A percentile compares a stretch with the other conserved stretches of the same genome.
These are phyloP conservation scores for Agapanthus africanus DNA, from an alignment of 106 monocot species.

Conservation along the genomic window DNA sequence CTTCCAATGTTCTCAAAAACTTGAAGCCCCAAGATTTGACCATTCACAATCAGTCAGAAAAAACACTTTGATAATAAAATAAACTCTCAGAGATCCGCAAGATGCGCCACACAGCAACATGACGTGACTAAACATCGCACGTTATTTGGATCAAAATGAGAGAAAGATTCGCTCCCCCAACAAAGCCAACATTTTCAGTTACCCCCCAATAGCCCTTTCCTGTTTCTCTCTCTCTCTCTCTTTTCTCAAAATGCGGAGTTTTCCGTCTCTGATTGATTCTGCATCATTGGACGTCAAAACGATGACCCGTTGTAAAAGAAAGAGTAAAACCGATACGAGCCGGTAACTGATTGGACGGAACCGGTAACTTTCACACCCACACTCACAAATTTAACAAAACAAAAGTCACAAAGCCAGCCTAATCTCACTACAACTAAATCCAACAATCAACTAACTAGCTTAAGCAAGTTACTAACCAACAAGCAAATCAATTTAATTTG, in stretches of 20 bases:
- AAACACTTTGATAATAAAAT: too few relatives aligned
- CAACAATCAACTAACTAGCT: slow-evolving; percentile 1
- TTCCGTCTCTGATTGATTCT: too few relatives aligned
- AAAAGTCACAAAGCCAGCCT: not conserved
- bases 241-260: not conserved
- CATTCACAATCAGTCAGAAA: too few relatives aligned
- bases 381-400: not conserved
- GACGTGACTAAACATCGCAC: slow-evolving; percentile 12
- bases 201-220: not conserved
- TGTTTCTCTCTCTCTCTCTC: not conserved
- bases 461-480: too few relatives aligned
- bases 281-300: too few relatives aligned
- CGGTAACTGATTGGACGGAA: too few relatives aligned
- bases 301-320: too few relatives aligned
- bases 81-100: not conserved
- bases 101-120: not conserved
- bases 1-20: too few relatives aligned
- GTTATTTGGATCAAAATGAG: slow-evolving; percentile 9
- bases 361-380: too few relatives aligned
- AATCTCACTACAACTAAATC: not conserved
- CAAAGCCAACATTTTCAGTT: not conserved
- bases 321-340: too few relatives aligned
- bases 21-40: too few relatives aligned
- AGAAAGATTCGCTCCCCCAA: not conserved
- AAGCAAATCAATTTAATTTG: too few relatives aligned